Evolutionary conservation across 2,329 filamentous ascomycete genomes (phyloP).

Genomic region (Apiospora saccharicola): DNA sequence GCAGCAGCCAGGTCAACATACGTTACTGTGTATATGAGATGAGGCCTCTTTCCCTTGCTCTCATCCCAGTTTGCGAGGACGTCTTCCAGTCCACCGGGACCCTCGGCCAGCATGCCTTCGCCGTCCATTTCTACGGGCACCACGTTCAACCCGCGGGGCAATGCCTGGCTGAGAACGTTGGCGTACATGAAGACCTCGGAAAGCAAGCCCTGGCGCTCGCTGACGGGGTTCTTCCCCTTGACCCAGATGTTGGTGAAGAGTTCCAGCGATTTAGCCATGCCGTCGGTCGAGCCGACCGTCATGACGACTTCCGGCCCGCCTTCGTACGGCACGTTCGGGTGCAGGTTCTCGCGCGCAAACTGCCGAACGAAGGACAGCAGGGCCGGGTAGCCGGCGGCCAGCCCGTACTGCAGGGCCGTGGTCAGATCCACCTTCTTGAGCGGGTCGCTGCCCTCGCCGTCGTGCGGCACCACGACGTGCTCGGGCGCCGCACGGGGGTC

Average conservation of each 20-base stretch:
- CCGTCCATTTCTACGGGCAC: conserved; percentile 78
- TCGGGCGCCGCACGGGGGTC: conserved; percentile 44
- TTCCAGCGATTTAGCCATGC: conserved; percentile 79
- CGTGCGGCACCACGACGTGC: conserved; percentile 72
- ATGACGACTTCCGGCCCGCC: conserved; percentile 80
- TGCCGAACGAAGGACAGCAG: conserved; percentile 80
- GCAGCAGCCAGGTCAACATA: conserved; percentile 53
- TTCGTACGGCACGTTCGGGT: conserved; percentile 82
- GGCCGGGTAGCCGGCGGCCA: conserved; percentile 81
- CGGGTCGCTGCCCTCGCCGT: conserved; percentile 60
- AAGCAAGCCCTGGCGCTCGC: conserved; percentile 78
- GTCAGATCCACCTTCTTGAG: conserved; percentile 79
- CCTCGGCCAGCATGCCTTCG: conserved; percentile 79
- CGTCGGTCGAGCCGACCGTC: conserved; percentile 86
- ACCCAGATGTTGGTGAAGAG: conserved; percentile 80
- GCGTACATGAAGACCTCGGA: conserved; percentile 84
- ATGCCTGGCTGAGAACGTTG: conserved; percentile 73
- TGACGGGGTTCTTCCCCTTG: conserved; percentile 69
- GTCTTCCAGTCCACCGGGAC: conserved; percentile 77
- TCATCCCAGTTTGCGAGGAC: conserved; percentile 85
- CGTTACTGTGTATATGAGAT: conserved; percentile 90
- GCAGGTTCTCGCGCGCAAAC: conserved; percentile 78
- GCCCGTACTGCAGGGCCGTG: conserved; percentile 86
- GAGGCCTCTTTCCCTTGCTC: conserved; percentile 75
- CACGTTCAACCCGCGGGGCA: conserved; percentile 75